Conservation (phyloP, 2,329 filamentous ascomycete species). For the Neoascochyta sp. region DNA sequence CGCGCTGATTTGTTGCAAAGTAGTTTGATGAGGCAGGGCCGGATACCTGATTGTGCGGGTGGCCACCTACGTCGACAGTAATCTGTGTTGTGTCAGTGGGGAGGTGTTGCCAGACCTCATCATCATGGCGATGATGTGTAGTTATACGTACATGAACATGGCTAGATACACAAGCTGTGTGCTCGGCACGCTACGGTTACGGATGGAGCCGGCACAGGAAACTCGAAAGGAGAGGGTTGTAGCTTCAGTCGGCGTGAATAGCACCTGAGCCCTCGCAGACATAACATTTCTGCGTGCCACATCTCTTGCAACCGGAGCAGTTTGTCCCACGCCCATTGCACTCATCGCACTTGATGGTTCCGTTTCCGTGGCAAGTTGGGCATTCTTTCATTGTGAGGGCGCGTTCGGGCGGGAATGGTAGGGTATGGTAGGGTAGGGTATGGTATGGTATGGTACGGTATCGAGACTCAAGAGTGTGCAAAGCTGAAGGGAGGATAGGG, state of each 20-base stretch:
- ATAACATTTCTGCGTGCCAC: conserved; percentile 26
- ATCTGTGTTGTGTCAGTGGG: conserved; percentile 2
- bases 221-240: conserved; percentile 3
- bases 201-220: conserved; percentile 4
- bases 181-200: conserved; percentile 4
- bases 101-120: too few species aligned
- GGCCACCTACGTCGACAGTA: conserved; percentile 1
- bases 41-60: conserved; percentile 1
- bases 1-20: too few species aligned
- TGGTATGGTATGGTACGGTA: background rate
- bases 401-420: conserved; percentile 5
- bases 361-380: conserved; percentile 32
- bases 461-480: conserved; percentile 3
- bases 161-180: background rate
- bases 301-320: conserved; percentile 27
- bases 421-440: background rate
- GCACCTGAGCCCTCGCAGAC: conserved; percentile 34
- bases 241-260: conserved; percentile 29
- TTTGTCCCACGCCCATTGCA: conserved; percentile 27
- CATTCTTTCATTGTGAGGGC: conserved; percentile 27
- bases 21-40: too few species aligned
- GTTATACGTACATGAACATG: background rate
- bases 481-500: conserved; percentile 1
- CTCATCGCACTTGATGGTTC: conserved; percentile 31
- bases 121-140: background rate